phyloP scores from a whole-genome alignment of 495 filamentous ascomycete species.

The Elaphomyces granulatus region DNA sequence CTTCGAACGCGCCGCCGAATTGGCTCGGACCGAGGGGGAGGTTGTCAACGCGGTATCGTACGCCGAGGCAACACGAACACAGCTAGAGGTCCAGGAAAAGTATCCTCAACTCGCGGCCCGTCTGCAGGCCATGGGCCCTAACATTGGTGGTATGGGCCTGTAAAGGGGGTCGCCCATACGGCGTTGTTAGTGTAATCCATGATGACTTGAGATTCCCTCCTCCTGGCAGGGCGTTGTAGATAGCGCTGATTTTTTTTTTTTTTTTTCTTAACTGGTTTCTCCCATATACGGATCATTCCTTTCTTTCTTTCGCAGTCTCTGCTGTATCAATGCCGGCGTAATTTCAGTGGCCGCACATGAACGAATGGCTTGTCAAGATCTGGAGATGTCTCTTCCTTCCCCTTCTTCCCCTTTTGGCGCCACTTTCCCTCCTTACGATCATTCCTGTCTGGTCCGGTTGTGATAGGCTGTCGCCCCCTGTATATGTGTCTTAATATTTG shows the following conservation, averaged over 20 bases:
- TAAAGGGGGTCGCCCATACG: conserved; percentile 22
- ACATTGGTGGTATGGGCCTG: conserved; percentile 23
- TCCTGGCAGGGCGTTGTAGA: too few species aligned
- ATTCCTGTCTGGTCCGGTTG: too few species aligned
- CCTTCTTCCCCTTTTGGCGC: conserved; percentile 5
- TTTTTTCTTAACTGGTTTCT: conserved; percentile 8
- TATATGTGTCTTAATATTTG: too few species aligned
- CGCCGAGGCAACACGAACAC: conserved; percentile 91
- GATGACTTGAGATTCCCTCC: too few species aligned
- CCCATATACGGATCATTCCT: too few species aligned
- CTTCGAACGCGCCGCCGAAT: conserved; percentile 90
- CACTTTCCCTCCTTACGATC: conserved; percentile 5
- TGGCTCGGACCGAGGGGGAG: conserved; percentile 91
- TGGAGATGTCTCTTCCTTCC: conserved; percentile 4
- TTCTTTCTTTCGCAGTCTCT: too few species aligned
- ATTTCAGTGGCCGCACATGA: too few species aligned
- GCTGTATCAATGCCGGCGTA: too few species aligned
- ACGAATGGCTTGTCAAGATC: too few species aligned
- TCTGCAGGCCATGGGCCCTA: conserved; percentile 59
- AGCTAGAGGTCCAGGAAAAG: conserved; percentile 95
- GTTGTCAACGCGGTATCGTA: conserved; percentile 94
- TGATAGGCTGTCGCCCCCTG: too few species aligned
- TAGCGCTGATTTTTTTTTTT: too few species aligned
- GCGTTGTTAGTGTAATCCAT: too few species aligned
- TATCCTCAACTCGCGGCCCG: conserved; percentile 86